phyloP scores from a whole-genome alignment of 1,139 yeast genomes.

The Suhomyces chickasaworum region DNA sequence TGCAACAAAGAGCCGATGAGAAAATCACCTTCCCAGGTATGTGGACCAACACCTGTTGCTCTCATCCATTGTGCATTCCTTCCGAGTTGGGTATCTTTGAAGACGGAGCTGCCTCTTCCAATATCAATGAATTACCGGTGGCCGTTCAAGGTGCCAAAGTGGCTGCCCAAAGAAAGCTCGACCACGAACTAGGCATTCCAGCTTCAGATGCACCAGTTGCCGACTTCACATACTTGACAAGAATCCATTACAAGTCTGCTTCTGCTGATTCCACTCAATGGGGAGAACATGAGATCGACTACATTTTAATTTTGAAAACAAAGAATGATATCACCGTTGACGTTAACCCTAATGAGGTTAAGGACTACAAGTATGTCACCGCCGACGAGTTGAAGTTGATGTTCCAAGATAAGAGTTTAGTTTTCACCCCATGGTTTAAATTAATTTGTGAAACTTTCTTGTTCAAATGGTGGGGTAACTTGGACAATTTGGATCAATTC shows the following conservation, averaged over 20 bases:
- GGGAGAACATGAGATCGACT: conserved; percentile 99
- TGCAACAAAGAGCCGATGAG: conserved; percentile 94
- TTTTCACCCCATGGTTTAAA: conserved; percentile 98
- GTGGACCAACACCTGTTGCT: conserved; percentile 99
- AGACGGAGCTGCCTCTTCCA: conserved; percentile 23
- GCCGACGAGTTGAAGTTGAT: conserved; percentile 66
- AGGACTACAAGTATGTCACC: conserved; percentile 74
- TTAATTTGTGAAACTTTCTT: conserved; percentile 88
- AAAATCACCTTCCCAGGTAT: conserved; percentile 93
- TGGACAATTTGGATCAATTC: conserved; percentile 56
- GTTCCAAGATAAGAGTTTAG: conserved; percentile 65
- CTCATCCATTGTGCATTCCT: conserved; percentile 88
- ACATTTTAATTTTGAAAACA: conserved; percentile 77
- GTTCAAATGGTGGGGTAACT: conserved; percentile 90
- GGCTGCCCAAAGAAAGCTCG: conserved; percentile 90
- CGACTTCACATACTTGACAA: conserved; percentile 78
- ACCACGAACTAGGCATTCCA: conserved; percentile 91
- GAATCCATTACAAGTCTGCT: conserved; percentile 94
- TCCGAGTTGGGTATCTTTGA: conserved; percentile 66
- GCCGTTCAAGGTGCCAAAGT: conserved; percentile 78
- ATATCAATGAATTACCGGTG: conserved; percentile 43
- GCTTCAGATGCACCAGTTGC: conserved; percentile 60
- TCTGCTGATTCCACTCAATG: conserved; percentile 69
- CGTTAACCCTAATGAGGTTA: conserved; percentile 80
- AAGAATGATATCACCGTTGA: conserved; percentile 52